A percentile compares a stretch with the other conserved stretches of the same genome.
These are phyloP conservation scores for Cordyceps sp. DNA, from an alignment of 2,329 filamentous ascomycete genomes.

Conservation along the genomic window DNA sequence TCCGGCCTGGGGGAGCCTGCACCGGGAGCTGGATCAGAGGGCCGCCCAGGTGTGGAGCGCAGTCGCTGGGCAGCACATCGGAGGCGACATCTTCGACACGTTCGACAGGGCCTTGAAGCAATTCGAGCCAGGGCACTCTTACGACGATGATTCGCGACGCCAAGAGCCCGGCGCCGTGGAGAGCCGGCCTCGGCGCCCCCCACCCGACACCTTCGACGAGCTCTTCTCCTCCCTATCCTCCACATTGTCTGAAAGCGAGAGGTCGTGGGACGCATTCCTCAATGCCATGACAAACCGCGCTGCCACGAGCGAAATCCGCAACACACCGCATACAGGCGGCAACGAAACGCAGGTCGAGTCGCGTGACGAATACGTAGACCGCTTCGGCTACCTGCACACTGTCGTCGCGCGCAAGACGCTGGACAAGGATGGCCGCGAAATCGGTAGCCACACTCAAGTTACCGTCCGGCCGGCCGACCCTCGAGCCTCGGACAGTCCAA, in stretches of 20 bases:
- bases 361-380: no score
- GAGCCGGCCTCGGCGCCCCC: background rate
- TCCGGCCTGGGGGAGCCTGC: conserved; percentile 14
- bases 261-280: conserved; percentile 23
- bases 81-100: no score
- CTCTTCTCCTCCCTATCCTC: conserved; percentile 22
- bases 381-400: no score
- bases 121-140: no score
- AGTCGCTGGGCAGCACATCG: background rate
- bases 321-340: no score
- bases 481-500: conserved; percentile 2
- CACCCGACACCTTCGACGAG: conserved; percentile 21
- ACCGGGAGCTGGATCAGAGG: conserved; percentile 13
- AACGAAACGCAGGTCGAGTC: no score
- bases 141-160: no score
- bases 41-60: conserved; percentile 12
- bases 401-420: no score
- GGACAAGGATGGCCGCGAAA: conserved; percentile 23
- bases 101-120: background rate
- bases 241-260: conserved; percentile 17
- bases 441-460: conserved; percentile 20
- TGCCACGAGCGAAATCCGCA: conserved; percentile 2
- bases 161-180: no score
- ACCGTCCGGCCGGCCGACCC: conserved; percentile 11
- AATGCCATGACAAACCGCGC: conserved; percentile 14